Conservation (phyloP, 2,329 filamentous ascomycete species). For the Rhynchosporium secalis region DNA sequence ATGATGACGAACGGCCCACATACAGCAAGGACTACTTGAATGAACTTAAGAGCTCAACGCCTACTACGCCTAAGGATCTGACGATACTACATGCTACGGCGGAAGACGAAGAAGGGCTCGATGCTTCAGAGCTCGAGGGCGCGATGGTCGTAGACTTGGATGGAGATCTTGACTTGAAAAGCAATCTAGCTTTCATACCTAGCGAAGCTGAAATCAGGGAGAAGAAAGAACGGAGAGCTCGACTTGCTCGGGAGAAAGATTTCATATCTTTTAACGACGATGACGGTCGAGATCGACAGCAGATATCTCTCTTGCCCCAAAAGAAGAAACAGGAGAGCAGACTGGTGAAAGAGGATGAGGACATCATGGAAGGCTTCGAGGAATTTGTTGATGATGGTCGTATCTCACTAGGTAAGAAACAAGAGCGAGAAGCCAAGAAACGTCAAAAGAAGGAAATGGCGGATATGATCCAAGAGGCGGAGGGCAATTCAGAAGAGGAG, state of each 20-base stretch:
- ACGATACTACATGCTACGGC: slow-evolving; percentile 45
- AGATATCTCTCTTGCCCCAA: slow-evolving; percentile 46
- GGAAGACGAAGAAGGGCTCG: slow-evolving; percentile 56
- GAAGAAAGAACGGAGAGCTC: slow-evolving; percentile 85
- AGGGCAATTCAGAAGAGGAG: slow-evolving; percentile 62
- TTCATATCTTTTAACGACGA: slow-evolving; percentile 65
- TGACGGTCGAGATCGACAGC: slow-evolving; percentile 40
- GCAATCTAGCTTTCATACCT: slow-evolving; percentile 57
- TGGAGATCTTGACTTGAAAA: slow-evolving; percentile 18
- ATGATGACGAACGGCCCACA: slow-evolving; percentile 69
- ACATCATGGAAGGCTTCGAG: slow-evolving; percentile 90
- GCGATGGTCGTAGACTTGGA: slow-evolving; percentile 60
- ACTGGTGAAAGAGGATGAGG: slow-evolving; percentile 82
- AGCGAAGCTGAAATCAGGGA: slow-evolving; percentile 84
- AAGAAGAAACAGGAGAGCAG: slow-evolving; percentile 71
- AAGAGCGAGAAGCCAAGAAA: slow-evolving; percentile 69
- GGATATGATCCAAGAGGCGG: slow-evolving; percentile 77
- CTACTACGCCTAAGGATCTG: slow-evolving; percentile 72
- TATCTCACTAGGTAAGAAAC: slow-evolving; percentile 74
- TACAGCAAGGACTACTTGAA: slow-evolving; percentile 88
- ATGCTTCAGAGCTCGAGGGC: slow-evolving; percentile 61
- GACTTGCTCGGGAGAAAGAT: slow-evolving; percentile 71
- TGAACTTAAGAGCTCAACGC: slow-evolving; percentile 82
- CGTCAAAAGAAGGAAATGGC: slow-evolving; percentile 76
- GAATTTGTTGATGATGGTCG: slow-evolving; percentile 85